Evolutionary conservation across 306 rosid genomes (phyloP), one percentile per base, ranked within the genome.

Genomic region (Dryas octopetala): DNA sequence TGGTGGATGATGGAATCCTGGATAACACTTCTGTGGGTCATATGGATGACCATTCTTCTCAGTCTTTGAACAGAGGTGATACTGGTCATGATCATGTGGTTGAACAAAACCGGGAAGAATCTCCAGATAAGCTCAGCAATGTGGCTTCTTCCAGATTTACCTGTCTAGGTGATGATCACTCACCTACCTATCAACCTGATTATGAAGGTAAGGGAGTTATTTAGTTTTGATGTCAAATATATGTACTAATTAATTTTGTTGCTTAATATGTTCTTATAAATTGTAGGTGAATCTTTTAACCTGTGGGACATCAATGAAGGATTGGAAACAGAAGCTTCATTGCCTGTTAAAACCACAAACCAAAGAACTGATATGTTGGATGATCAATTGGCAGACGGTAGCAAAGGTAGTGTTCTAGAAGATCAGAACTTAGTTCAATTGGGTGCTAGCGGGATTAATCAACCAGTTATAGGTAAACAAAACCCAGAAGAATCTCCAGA

Each of bases 271-370:
- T 19, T 15, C 45, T n/a, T 26, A 47, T 49, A 43, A 62, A 19
- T 66, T 68, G 15, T 63, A 69, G 79, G 76, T 62, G 53, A 75
- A 70, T 15, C 32, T 52, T 68, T 59, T 60, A 44, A 68, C 72
- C 63, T 19, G 5, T 61, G 57, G 75, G 59, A 7, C 23, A 15
- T 45, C 23, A 49, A 51, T 23, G 61, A 60, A 43, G 48, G 49
- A 66, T 45, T 52, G 14, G 72, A 62, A 38, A n/a, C 54, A 53
- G 83, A 69, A 45, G 80, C 70, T 32, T 54, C 49, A 9, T 40
- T 46, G 51, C 48, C 7, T n/a, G 77, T n/a, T 6, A 53, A 58
- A 41, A 41, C 9, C 16, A 41, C 23, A 6, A 49, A 61, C 63
- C 74, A 16, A 15, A 51, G 26, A 57, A 66, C 12, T 50, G 50